Conservation (phyloP, 2,329 filamentous ascomycete genomes). For the Macrophomina pseudophaseolina region DNA sequence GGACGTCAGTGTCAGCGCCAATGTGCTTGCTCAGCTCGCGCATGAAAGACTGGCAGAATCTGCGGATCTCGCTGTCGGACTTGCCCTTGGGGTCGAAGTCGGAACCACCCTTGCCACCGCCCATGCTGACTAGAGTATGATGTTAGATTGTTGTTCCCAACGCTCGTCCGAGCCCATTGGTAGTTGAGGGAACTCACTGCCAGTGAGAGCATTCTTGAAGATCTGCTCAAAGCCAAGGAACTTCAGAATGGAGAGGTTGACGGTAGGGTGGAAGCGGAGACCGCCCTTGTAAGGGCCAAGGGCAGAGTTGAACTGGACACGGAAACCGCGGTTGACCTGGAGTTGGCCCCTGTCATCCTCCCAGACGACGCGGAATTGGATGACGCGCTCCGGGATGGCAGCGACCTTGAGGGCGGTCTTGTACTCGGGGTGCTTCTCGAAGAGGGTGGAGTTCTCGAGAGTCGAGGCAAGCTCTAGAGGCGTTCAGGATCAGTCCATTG, state of each 20-base stretch:
- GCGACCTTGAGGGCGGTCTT: constrained; percentile 85
- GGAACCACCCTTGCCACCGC: constrained; percentile 95
- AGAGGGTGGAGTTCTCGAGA: constrained; percentile 91
- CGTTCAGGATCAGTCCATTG: constrained; percentile 16
- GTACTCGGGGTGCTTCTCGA: constrained; percentile 94
- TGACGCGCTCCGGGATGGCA: constrained; percentile 89
- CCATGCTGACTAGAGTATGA: constrained; percentile 74
- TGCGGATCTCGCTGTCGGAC: constrained; percentile 94
- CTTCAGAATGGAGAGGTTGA: constrained; percentile 81
- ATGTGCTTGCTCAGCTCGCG: constrained; percentile 94
- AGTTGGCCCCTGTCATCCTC: constrained; percentile 89
- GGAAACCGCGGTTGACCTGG: constrained; percentile 92
- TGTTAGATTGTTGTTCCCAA: constrained; percentile 11
- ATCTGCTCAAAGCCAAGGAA: constrained; percentile 99
- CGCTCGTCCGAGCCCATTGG: no score
- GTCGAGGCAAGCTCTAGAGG: constrained; percentile 87
- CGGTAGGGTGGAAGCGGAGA: constrained; percentile 89
- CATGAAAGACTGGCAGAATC: constrained; percentile 97
- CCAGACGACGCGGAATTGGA: constrained; percentile 98
- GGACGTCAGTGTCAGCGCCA: constrained; percentile 92
- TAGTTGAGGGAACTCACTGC: constrained; percentile 63
- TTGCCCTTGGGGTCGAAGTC: constrained; percentile 99
- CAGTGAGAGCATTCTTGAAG: constrained; percentile 99
- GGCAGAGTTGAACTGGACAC: constrained; percentile 98
- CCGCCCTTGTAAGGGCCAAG: constrained; percentile 98